phyloP scores from a whole-genome alignment of 164 flowering plant genomes.

The Warburgia ugandensis region DNA sequence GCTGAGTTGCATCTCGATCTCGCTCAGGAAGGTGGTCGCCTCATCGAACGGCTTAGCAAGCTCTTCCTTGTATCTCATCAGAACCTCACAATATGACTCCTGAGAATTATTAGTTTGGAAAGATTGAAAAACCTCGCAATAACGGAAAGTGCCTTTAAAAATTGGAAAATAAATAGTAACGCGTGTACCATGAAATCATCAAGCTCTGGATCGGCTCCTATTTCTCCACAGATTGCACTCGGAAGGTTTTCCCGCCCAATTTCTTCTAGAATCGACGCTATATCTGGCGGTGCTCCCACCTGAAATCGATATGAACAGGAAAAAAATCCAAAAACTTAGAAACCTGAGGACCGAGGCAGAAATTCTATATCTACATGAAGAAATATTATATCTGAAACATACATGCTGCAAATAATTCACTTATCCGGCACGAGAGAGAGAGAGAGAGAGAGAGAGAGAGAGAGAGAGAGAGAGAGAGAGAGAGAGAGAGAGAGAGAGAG shows the following conservation, averaged over 20 bases:
- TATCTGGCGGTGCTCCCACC: slow-evolving; percentile 81
- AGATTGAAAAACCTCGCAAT: neutral
- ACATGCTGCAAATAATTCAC: neutral
- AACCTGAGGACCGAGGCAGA: no score
- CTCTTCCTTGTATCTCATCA: slow-evolving; percentile 62
- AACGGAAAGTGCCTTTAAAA: neutral
- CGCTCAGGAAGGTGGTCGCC: slow-evolving; percentile 57
- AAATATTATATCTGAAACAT: neutral
- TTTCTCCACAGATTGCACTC: slow-evolving; percentile 11
- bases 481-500: neutral
- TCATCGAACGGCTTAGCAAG: slow-evolving; percentile 65
- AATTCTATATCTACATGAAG: no score
- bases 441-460: neutral
- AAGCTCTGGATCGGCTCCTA: slow-evolving; percentile 77
- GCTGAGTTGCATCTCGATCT: slow-evolving; percentile 50
- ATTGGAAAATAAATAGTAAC: neutral
- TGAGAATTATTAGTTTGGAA: neutral
- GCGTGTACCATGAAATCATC: slow-evolving; percentile 72
- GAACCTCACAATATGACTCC: slow-evolving; percentile 55
- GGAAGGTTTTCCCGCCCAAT: slow-evolving; percentile 31
- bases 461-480: neutral
- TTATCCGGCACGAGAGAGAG: neutral
- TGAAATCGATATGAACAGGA: slow-evolving; percentile 8
- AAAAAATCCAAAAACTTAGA: no score
- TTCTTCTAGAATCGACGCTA: slow-evolving; percentile 43